Conservation (phyloP, 179 eudicot species). For the Gypsophila paniculata region DNA sequence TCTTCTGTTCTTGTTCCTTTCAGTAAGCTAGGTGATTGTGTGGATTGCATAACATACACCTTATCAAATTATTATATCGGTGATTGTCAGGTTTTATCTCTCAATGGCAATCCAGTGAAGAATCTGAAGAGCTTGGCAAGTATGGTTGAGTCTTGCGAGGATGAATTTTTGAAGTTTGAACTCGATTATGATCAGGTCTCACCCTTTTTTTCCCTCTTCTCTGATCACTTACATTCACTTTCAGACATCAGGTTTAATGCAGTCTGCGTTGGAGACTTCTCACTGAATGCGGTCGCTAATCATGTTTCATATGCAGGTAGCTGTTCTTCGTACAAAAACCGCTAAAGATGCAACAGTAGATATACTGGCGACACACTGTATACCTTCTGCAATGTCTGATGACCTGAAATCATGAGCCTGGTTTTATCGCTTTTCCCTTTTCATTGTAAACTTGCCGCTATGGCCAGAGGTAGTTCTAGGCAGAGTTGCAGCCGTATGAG, state of each 20-base stretch:
- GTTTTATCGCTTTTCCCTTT: neutral
- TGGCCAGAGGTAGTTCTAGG: neutral
- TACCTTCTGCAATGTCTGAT: conserved; percentile 87
- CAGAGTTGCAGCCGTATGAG: conserved; percentile 7
- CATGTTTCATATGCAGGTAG: conserved; percentile 45
- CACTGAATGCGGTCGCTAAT: neutral
- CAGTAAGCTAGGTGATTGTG: neutral
- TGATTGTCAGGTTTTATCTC: conserved; percentile 57
- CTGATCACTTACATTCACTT: neutral
- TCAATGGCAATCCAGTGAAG: conserved; percentile 82
- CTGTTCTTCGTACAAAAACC: conserved; percentile 61
- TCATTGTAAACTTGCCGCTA: neutral
- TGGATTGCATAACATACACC: neutral
- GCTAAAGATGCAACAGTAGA: conserved; percentile 85
- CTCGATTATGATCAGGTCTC: conserved; percentile 87
- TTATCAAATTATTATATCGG: conserved; percentile 9
- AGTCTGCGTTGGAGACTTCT: neutral
- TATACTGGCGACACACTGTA: conserved; percentile 75
- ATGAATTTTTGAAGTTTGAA: conserved; percentile 81
- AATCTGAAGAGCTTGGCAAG: conserved; percentile 80
- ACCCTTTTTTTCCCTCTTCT: neutral
- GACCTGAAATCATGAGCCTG: conserved; percentile 57
- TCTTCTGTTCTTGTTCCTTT: neutral
- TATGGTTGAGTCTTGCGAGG: conserved; percentile 83
- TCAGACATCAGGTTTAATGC: neutral